phyloP scores from a whole-genome alignment of 108 stramenopile species.

The Skeletonema potamos region DNA sequence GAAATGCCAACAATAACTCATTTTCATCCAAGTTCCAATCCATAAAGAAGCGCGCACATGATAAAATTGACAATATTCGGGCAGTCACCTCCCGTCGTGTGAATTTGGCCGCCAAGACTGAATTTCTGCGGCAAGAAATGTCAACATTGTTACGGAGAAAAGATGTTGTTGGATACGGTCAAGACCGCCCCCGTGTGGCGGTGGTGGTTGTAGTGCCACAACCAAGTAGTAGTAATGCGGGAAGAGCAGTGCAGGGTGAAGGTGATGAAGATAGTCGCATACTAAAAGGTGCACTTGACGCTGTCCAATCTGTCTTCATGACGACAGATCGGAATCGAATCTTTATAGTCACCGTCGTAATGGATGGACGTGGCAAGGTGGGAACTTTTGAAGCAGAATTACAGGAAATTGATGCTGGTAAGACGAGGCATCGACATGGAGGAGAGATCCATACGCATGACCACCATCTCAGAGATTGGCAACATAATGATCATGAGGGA shows the following conservation, averaged over 20 bases:
- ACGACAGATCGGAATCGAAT: slow-evolving; percentile 72
- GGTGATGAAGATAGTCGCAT: not conserved
- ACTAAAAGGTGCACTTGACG: slow-evolving; percentile 5
- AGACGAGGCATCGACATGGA: slow-evolving; percentile 28
- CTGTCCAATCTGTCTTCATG: slow-evolving; percentile 31
- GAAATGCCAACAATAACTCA: not conserved
- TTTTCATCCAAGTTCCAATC: not conserved
- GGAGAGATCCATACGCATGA: slow-evolving; percentile 14
- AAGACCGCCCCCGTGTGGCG: slow-evolving; percentile 72
- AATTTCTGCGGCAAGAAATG: slow-evolving; percentile 12
- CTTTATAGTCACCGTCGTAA: slow-evolving; percentile 61
- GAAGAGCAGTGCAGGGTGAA: not conserved
- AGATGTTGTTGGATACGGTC: slow-evolving; percentile 80
- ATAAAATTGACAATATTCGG: slow-evolving; percentile 19
- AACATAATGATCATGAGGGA: not conserved
- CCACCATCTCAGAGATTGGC: slow-evolving; percentile 6
- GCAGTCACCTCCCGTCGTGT: not conserved
- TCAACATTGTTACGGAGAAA: slow-evolving; percentile 52
- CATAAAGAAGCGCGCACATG: not conserved
- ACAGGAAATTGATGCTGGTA: slow-evolving; percentile 29
- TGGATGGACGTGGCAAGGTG: slow-evolving; percentile 47
- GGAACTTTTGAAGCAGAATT: slow-evolving; percentile 9
- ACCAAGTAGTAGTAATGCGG: not conserved
- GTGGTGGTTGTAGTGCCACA: slow-evolving; percentile 59
- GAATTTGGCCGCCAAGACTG: not conserved